A percentile compares a stretch with the other conserved stretches of the same genome.
These are phyloP conservation scores for Azolla pinnata DNA, from an alignment of 75 land plant genomes.

Conservation along the genomic window DNA sequence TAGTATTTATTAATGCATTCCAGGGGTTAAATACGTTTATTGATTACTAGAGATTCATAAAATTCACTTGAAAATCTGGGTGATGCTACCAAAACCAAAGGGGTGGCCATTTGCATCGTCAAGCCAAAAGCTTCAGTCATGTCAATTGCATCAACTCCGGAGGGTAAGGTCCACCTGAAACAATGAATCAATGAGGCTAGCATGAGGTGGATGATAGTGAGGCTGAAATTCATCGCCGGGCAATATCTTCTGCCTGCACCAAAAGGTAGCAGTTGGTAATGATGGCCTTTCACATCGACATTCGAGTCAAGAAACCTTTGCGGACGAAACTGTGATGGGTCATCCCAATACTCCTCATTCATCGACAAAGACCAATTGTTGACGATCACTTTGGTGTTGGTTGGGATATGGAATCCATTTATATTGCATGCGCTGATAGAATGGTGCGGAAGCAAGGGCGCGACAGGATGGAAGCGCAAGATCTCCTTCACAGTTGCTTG, in stretches of 20 bases:
- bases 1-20: no score
- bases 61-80: no score
- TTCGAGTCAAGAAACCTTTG: slow-evolving; percentile 16
- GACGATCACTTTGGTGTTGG: slow-evolving; percentile 10
- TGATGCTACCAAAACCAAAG: no score
- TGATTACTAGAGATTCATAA: no score
- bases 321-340: slow-evolving; percentile 23
- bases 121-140: no score
- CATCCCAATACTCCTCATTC: slow-evolving; percentile 14
- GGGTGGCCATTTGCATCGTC: no score
- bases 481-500: slow-evolving; percentile 21
- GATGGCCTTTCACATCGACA: slow-evolving; percentile 9
- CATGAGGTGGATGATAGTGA: background rate
- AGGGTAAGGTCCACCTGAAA: slow-evolving; percentile 19
- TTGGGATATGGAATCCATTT: slow-evolving; percentile 25
- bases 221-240: slow-evolving; percentile 13
- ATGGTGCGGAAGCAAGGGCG: slow-evolving; percentile 23
- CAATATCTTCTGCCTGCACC: slow-evolving; percentile 24
- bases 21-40: no score
- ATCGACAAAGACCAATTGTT: slow-evolving; percentile 20
- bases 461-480: slow-evolving; percentile 20
- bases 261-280: slow-evolving; percentile 15
- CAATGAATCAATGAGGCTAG: slow-evolving; percentile 9
- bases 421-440: slow-evolving; percentile 10
- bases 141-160: no score